These are phyloP conservation scores for Porcisia deanei DNA, from an alignment of 208 protist genomes.

Conservation along the genomic window DNA sequence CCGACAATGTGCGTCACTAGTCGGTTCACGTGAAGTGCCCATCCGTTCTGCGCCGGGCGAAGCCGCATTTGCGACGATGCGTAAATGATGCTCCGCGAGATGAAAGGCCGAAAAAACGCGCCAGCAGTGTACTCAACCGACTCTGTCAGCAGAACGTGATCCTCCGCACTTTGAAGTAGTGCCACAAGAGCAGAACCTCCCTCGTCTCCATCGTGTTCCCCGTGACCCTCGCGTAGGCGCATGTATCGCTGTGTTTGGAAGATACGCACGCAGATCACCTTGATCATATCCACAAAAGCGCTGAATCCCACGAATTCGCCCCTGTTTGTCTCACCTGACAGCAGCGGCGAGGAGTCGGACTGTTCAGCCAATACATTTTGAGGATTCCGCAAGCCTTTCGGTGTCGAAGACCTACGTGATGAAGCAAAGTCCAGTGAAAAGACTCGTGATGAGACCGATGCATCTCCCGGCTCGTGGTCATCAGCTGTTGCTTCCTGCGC, in stretches of 20 bases:
- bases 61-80: constrained; percentile 53
- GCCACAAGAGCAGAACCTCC: constrained; percentile 25
- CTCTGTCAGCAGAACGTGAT: constrained; percentile 57
- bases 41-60: constrained; percentile 53
- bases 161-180: constrained; percentile 72
- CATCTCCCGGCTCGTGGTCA: background rate
- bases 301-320: constrained; percentile 57
- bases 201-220: constrained; percentile 14
- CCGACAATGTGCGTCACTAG: constrained; percentile 74
- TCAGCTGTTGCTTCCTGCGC: background rate
- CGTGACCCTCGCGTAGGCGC: constrained; percentile 30
- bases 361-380: no score
- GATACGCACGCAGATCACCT: constrained; percentile 79
- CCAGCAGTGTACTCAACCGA: constrained; percentile 67
- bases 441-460: background rate
- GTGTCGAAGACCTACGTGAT: background rate
- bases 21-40: constrained; percentile 62
- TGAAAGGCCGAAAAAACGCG: constrained; percentile 63
- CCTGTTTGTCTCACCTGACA: background rate
- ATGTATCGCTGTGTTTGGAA: constrained; percentile 61
- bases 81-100: constrained; percentile 53
- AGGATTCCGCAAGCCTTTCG: background rate
- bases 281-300: constrained; percentile 87
- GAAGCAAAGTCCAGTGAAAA: background rate
- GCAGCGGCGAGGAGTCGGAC: background rate